A percentile compares a stretch with the other conserved stretches of the same genome.
phyloP scores from a whole-genome alignment of 495 filamentous ascomycete species.

The Aspergillus mulundensis region DNA sequence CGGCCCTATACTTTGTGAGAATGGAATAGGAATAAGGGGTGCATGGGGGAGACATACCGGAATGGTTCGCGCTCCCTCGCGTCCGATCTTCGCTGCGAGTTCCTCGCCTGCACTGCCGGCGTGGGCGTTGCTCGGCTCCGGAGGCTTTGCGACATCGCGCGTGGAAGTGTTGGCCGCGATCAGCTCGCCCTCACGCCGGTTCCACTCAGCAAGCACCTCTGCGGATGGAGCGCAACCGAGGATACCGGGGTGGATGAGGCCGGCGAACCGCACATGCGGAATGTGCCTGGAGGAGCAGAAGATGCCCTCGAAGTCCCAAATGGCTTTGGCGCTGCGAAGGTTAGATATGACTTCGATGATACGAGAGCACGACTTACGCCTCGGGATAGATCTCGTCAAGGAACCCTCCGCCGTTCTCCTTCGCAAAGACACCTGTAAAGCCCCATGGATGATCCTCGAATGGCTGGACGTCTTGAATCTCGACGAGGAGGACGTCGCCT shows the following conservation, averaged over 20 bases:
- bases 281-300: constrained; percentile 89
- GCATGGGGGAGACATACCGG: constrained; percentile 47
- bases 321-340: constrained; percentile 70
- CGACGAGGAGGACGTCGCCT: constrained; percentile 81
- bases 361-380: constrained; percentile 43
- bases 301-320: constrained; percentile 98
- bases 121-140: constrained; percentile 65
- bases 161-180: constrained; percentile 62
- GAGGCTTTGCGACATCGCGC: constrained; percentile 77
- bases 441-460: constrained; percentile 87
- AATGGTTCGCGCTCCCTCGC: constrained; percentile 86
- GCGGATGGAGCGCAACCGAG: constrained; percentile 82
- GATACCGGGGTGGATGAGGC: constrained; percentile 94
- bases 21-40: not conserved
- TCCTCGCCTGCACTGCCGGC: constrained; percentile 61
- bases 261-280: constrained; percentile 80
- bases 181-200: constrained; percentile 73
- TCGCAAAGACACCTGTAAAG: constrained; percentile 82
- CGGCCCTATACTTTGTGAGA: constrained; percentile 30
- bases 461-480: constrained; percentile 95
- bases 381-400: constrained; percentile 87
- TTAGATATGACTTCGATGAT: not conserved
- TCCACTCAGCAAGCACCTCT: constrained; percentile 69
- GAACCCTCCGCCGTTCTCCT: constrained; percentile 85
- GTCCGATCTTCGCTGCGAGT: constrained; percentile 68